Evolutionary conservation across 1,284 basidiomycete species (phyloP).

Genomic region (Puccinia triticina): DNA sequence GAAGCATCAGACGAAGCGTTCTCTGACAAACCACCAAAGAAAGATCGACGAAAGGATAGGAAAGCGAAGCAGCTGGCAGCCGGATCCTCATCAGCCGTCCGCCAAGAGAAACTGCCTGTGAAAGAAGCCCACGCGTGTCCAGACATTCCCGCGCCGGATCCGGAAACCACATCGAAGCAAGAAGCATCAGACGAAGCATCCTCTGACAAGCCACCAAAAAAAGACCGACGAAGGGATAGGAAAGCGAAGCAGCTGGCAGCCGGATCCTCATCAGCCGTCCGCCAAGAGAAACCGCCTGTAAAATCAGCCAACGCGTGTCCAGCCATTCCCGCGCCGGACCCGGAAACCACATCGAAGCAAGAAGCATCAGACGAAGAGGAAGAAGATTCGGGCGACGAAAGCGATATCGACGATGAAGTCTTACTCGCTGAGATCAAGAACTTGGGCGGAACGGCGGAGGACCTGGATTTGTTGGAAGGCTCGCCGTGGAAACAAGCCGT

Average conservation of each 20-base stretch:
- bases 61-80: no score
- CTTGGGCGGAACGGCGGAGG: conserved; percentile 6
- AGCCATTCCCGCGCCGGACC: background rate
- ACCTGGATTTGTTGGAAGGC: conserved; percentile 13
- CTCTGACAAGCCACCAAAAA: no score
- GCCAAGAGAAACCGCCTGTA: no score
- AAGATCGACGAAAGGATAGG: no score
- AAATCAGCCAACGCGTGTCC: no score
- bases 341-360: background rate
- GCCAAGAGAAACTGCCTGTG: no score
- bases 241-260: no score
- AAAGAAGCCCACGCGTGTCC: background rate
- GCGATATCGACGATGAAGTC: background rate
- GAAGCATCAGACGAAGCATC: background rate
- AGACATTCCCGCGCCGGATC: background rate
- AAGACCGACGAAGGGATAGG: no score
- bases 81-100: no score
- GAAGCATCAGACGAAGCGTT: background rate
- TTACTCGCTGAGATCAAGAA: conserved; percentile 18
- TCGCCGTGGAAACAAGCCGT: background rate
- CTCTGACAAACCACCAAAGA: no score
- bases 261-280: no score
- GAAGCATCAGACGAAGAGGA: background rate
- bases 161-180: background rate
- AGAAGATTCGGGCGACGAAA: background rate